Percentiles rank a stretch among this genome's conserved stretches.
phyloP scores from a whole-genome alignment of 169 alveolate genomes.

The Plasmodium inui region DNA sequence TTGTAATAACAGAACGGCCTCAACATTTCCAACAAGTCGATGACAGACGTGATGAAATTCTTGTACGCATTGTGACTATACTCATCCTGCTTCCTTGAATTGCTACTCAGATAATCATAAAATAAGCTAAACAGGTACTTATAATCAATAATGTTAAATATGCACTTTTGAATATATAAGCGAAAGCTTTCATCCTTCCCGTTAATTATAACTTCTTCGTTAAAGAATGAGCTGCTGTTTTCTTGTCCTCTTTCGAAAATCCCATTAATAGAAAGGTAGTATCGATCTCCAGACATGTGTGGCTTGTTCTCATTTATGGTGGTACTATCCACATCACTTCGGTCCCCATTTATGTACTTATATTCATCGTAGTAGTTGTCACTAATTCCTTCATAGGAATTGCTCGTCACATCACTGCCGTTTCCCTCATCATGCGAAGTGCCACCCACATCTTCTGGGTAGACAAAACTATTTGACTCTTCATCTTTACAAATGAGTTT shows the following conservation, averaged over 20 bases:
- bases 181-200: constrained; percentile 72
- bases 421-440: background rate
- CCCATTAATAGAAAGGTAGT: constrained; percentile 35
- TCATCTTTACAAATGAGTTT: constrained; percentile 25
- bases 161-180: constrained; percentile 49
- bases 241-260: constrained; percentile 41
- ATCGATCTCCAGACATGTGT: background rate
- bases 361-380: constrained; percentile 48
- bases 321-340: constrained; percentile 60
- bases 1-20: constrained; percentile 61
- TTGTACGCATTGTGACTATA: constrained; percentile 62
- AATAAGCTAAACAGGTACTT: constrained; percentile 45
- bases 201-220: constrained; percentile 30
- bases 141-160: constrained; percentile 56
- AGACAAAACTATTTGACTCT: background rate
- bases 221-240: constrained; percentile 3
- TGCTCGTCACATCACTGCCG: constrained; percentile 43
- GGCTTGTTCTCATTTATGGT: constrained; percentile 31
- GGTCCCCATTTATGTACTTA: constrained; percentile 14
- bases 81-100: constrained; percentile 11
- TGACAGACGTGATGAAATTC: constrained; percentile 35
- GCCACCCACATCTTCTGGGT: background rate
- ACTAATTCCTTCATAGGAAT: constrained; percentile 55
- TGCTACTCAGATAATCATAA: constrained; percentile 39
- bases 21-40: constrained; percentile 12